Evolutionary conservation across 805 yeast genomes (phyloP), one percentile per base, ranked within the genome.

Genomic region (Yamadazyma phyllophila): DNA sequence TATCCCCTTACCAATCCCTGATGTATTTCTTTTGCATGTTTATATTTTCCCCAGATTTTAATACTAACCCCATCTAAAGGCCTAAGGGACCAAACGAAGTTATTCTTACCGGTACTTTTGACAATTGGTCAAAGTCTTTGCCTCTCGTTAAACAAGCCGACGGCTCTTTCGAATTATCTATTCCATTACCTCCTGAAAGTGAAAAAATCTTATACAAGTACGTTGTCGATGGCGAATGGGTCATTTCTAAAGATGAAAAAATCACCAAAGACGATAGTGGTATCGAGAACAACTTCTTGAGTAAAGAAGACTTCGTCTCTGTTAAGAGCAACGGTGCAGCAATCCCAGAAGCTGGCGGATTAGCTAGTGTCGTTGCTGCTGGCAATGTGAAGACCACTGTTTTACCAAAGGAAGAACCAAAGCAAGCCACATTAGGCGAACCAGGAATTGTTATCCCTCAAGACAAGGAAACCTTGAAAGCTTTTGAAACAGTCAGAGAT

Each of bases 151-250:
- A 82, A 57, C 77, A 76, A 47, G 63, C 77, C 7, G 79, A 75
- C 55, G 87, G 85, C 15, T 74, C 80, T n/a, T 83, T 82, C 56
- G 75, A 76, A 44, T 64, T 82, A 43, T 72, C 82, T 2, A 71
- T 81, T 43, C 88, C 88, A 16, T 68, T 82, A 42, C 69, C 71
- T 14, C 41, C 66, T n/a, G 62, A 69, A 26, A 68, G 57, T 16
- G 71, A 62, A 41, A 68, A 69, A 55, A 60, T 81, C 34, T 62
- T 67, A 16, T 81, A 75, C 67, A 81, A 81, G 67, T 84, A 78
- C 58, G 77, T 85, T 46, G 90, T 84, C 36, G 90, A 84, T 60
- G 88, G 83, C 38, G 76, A 75, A 38, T 85, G 90, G 90, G 58
- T 62, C 17, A 71, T 72, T 17, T 66, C 72, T 14, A 60, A 62